Evolutionary conservation across 2,329 filamentous ascomycete genomes (phyloP), one percentile per base, ranked within the genome.

Genomic region (Zymoseptoria crescenta): DNA sequence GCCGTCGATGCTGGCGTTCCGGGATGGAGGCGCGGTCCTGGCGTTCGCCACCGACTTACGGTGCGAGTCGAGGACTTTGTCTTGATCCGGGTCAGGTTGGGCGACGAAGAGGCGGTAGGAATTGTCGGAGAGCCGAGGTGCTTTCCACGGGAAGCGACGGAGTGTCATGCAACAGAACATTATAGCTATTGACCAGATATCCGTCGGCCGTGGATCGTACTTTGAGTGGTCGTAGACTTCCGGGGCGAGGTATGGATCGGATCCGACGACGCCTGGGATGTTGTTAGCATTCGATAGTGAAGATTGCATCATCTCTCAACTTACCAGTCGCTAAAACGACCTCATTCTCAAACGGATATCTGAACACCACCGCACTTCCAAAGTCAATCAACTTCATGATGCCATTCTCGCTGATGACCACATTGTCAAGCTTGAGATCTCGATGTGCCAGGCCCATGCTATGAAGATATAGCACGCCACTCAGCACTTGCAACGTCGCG

Each of bases 321-420:
- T 76, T 77, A 94, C 91, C 91, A 72, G 85, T 87, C 45, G 91
- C 89, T 51, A 87, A 79, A 13, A 94, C 89, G 59, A 92, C 85
- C 56, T 90, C 90, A 65, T 87, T 91, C 75, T 99, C 94, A 70
- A 99, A 97, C 0, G 94, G 94, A 79, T 99, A 99, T 69, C 89
- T 87, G 78, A 96, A 99, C 49, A 99, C 93, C 65, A 94, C 92
- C 0, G 94, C 93, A 76, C 92, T 97, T 27, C 94, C 94, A 75
- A 99, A 99, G 74, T 99, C 94, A 69, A 99, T 99, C 64, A 99
- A 89, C 76, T 99, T 99, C 91, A 99, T 96, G 68, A 99, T 97
- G 1, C 94, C 94, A 69, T 88, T 85, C 70, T 96, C 89, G 71
- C 92, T 97, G 60, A 99, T 92, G 28, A 99, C 94, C 20, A 99